Evolutionary conservation across 371 early-diverging fungal species (phyloP).

Genomic region (Mucor mucedo): DNA sequence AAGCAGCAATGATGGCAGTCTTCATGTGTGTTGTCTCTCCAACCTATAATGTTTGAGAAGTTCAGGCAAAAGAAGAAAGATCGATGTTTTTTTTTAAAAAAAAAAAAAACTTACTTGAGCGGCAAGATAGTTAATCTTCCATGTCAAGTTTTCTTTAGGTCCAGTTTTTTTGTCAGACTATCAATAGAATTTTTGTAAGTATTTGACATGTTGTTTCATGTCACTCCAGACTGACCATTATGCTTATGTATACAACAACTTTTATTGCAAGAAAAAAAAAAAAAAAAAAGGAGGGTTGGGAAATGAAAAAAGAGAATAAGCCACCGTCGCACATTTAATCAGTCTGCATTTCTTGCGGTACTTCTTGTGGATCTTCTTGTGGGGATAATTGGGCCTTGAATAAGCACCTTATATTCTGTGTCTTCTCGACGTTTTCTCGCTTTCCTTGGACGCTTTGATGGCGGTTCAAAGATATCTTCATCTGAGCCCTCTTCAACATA

Average conservation of each 20-base stretch:
- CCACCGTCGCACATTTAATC: too few relatives aligned
- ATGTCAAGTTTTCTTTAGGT: slow-evolving; percentile 36
- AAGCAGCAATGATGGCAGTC: slow-evolving; percentile 28
- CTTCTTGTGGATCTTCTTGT: background rate
- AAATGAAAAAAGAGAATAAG: too few relatives aligned
- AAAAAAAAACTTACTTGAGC: slow-evolving; percentile 26
- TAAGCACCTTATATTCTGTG: background rate
- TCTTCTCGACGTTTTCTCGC: background rate
- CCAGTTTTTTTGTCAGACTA: slow-evolving; percentile 11
- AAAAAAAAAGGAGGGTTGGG: too few relatives aligned
- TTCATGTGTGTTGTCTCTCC: slow-evolving; percentile 35
- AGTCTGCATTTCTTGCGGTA: too few relatives aligned
- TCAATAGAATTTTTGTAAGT: too few relatives aligned
- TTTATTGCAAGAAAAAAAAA: too few relatives aligned
- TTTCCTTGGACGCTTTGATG: background rate
- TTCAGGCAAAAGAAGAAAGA: too few relatives aligned
- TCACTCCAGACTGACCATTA: background rate
- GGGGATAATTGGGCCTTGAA: background rate
- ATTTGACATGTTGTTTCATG: too few relatives aligned
- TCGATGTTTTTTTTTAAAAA: too few relatives aligned
- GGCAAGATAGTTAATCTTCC: slow-evolving; percentile 43
- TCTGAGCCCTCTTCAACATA: background rate
- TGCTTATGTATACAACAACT: too few relatives aligned
- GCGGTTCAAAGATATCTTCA: background rate
- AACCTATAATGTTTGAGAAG: slow-evolving; percentile 11